phyloP scores from a whole-genome alignment of 371 early-diverging fungal genomes.

The Parasitella parasitica region DNA sequence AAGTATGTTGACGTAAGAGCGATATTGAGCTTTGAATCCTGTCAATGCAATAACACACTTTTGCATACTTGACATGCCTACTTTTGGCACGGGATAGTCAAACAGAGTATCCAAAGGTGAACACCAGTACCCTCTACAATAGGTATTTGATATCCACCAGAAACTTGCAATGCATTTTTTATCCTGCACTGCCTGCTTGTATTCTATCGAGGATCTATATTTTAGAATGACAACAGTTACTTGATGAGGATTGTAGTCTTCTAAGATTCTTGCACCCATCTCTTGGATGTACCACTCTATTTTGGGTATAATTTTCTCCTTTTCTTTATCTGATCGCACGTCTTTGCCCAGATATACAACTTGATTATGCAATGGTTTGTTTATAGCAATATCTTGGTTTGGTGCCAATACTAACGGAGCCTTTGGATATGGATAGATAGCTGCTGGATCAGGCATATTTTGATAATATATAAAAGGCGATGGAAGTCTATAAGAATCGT shows the following conservation, averaged over 20 bases:
- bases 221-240: slow-evolving; percentile 63
- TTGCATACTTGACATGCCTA: slow-evolving; percentile 51
- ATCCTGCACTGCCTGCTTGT: slow-evolving; percentile 57
- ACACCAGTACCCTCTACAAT: slow-evolving; percentile 30
- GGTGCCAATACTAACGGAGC: not conserved
- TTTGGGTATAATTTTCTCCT: not conserved
- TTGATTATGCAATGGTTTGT: not conserved
- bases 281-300: not conserved
- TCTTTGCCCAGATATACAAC: slow-evolving; percentile 32
- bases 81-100: slow-evolving; percentile 60
- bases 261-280: slow-evolving; percentile 48
- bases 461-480: slow-evolving; percentile 6
- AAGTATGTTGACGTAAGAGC: slow-evolving; percentile 71
- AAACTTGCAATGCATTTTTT: slow-evolving; percentile 67
- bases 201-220: slow-evolving; percentile 52
- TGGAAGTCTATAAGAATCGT: slow-evolving; percentile 2
- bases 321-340: not conserved
- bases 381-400: not conserved
- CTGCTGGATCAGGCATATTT: not conserved
- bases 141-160: slow-evolving; percentile 58
- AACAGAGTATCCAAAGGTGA: slow-evolving; percentile 47
- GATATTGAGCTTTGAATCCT: not conserved
- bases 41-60: slow-evolving; percentile 28
- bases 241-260: slow-evolving; percentile 22
- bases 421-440: slow-evolving; percentile 9